Conservation (phyloP, 1,284 basidiomycete species). For the Clitocybe nebularis region DNA sequence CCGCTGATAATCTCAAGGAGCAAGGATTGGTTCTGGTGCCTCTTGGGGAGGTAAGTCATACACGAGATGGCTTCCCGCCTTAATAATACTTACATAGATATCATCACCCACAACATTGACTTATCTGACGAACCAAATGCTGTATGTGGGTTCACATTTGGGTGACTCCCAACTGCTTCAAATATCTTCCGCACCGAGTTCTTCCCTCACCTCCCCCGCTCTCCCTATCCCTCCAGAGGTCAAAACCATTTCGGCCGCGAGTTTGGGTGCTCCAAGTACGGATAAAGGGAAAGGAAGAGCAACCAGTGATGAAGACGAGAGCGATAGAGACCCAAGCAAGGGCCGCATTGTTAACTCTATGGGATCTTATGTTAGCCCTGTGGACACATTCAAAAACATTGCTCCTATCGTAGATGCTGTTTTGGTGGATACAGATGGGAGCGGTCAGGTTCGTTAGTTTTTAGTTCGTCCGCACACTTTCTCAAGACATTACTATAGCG, state of each 20-base stretch:
- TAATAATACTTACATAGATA: slow-evolving; percentile 39
- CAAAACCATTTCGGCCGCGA: slow-evolving; percentile 32
- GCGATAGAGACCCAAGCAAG: slow-evolving; percentile 14
- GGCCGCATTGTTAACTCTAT: slow-evolving; percentile 46
- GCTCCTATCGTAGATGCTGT: slow-evolving; percentile 88
- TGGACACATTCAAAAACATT: slow-evolving; percentile 74
- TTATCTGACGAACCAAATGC: slow-evolving; percentile 68
- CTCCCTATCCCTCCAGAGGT: slow-evolving; percentile 49
- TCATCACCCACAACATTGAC: slow-evolving; percentile 76
- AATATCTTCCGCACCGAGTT: slow-evolving; percentile 44
- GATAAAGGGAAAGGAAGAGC: slow-evolving; percentile 35
- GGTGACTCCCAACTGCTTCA: slow-evolving; percentile 80
- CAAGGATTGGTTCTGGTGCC: slow-evolving; percentile 58
- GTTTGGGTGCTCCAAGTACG: slow-evolving; percentile 19
- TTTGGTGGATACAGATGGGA: slow-evolving; percentile 71
- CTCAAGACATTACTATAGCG: slow-evolving; percentile 40
- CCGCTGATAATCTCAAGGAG: slow-evolving; percentile 43
- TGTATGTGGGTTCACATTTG: slow-evolving; percentile 81
- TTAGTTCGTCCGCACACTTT: too few relatives aligned
- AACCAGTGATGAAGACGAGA: slow-evolving; percentile 31
- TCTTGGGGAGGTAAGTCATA: slow-evolving; percentile 65
- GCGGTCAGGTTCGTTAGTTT: slow-evolving; percentile 57
- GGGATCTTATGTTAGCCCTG: slow-evolving; percentile 51
- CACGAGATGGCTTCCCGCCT: slow-evolving; percentile 1
- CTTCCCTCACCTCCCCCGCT: slow-evolving; percentile 39